These are phyloP conservation scores for Eragrostis curvula DNA, from an alignment of 176 grass and related monocot genomes.

Conservation along the genomic window DNA sequence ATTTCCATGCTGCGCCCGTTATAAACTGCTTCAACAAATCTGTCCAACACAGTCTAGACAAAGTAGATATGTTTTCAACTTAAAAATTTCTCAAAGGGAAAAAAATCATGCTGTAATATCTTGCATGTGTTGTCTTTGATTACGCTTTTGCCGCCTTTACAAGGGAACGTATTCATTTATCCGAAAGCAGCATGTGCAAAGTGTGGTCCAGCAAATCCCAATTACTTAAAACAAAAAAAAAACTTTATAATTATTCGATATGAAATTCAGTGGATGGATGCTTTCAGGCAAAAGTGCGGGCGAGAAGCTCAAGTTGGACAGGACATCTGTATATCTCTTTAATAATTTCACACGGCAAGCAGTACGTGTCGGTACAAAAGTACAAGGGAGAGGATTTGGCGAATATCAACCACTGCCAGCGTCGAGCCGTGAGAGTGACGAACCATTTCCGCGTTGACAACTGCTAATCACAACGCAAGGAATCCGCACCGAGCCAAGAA, in stretches of 20 bases:
- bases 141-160: background rate
- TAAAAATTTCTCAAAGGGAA: background rate
- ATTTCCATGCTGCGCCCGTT: background rate
- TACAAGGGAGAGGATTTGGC: constrained; percentile 14
- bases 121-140: background rate
- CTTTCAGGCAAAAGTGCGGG: constrained; percentile 25
- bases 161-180: background rate
- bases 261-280: constrained; percentile 1
- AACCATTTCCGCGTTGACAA: constrained; percentile 6
- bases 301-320: constrained; percentile 34
- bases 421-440: constrained; percentile 11
- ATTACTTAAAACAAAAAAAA: background rate
- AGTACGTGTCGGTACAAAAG: constrained; percentile 23
- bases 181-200: background rate
- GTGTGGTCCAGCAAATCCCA: background rate
- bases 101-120: background rate
- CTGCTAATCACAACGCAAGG: background rate
- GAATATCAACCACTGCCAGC: constrained; percentile 22
- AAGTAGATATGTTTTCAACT: background rate
- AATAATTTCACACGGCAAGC: background rate
- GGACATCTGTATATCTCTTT: constrained; percentile 3
- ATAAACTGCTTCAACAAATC: background rate
- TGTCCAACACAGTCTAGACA: background rate
- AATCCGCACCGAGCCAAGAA: constrained; percentile 2
- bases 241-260: background rate